Percentiles rank a stretch among this genome's conserved stretches.
Conservation (phyloP, 257 asterid species). For the Datura wrightii region DNA sequence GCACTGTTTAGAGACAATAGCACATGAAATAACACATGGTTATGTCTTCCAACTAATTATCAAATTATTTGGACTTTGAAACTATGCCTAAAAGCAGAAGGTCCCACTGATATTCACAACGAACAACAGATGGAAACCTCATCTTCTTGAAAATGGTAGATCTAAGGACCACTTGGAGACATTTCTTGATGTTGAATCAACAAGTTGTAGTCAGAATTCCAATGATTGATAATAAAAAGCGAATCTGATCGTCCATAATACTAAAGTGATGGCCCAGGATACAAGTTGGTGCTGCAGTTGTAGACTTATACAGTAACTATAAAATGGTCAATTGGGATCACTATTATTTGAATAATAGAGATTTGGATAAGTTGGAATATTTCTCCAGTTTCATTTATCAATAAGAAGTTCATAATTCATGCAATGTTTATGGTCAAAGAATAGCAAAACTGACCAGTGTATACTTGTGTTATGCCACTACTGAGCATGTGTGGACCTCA, state of each 20-base stretch:
- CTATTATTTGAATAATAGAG: neutral
- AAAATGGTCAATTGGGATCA: neutral
- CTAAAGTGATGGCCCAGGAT: neutral
- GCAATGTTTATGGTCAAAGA: constrained; percentile 6
- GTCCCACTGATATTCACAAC: neutral
- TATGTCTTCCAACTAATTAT: constrained; percentile 33
- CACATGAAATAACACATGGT: constrained; percentile 26
- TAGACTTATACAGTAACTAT: neutral
- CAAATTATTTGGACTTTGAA: neutral
- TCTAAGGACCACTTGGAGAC: neutral
- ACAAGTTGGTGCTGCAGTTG: neutral
- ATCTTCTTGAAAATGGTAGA: neutral
- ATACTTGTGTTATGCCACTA: neutral
- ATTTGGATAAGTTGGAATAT: neutral
- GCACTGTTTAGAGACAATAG: constrained; percentile 18
- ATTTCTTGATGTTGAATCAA: neutral
- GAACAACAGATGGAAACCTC: neutral
- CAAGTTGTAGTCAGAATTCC: neutral
- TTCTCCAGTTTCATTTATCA: neutral
- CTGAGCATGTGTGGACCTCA: neutral
- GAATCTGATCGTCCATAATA: too few relatives aligned
- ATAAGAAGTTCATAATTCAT: neutral
- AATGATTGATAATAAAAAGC: neutral
- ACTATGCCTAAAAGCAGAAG: neutral
- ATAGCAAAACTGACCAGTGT: neutral